Percentiles rank a stretch among this genome's conserved stretches.
These are phyloP conservation scores for Ceratocystis colombiana DNA, from an alignment of 2,329 filamentous ascomycete species.

Conservation along the genomic window DNA sequence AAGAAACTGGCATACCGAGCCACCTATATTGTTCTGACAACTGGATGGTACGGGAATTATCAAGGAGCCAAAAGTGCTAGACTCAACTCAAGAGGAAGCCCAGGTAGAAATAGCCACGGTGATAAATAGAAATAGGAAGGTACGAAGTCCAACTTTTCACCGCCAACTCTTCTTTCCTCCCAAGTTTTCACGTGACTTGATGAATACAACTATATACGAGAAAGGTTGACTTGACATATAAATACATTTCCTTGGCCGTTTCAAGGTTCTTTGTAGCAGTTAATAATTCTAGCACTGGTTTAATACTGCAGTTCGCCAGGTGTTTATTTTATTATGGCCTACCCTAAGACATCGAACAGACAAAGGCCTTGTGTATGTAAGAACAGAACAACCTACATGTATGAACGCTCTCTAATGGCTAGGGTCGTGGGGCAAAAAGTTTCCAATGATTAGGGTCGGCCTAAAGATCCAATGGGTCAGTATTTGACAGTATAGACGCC, in stretches of 20 bases:
- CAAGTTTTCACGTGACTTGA: neutral
- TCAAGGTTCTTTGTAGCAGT: neutral
- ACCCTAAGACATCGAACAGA: neutral
- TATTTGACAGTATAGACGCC: neutral
- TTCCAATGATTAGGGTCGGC: conserved; percentile 88
- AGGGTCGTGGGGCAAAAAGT: conserved; percentile 82
- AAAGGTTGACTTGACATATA: neutral
- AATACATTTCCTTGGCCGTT: neutral
- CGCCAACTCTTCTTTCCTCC: neutral
- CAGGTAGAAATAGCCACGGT: neutral
- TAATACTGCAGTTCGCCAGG: neutral
- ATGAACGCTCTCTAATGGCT: conserved; percentile 20
- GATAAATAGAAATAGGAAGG: neutral
- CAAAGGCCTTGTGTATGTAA: neutral
- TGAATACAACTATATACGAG: neutral
- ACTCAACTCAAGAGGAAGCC: neutral
- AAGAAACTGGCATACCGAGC: neutral
- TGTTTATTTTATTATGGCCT: neutral
- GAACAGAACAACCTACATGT: neutral
- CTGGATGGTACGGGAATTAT: neutral
- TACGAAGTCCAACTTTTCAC: neutral
- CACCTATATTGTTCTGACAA: neutral
- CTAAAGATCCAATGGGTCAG: conserved; percentile 38
- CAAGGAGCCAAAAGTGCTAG: neutral
- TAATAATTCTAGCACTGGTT: neutral